Evolutionary conservation across 163 green algal genomes (phyloP), one percentile per base, ranked within the genome.

Genomic region (Chlamydomonas reinhardtii): DNA sequence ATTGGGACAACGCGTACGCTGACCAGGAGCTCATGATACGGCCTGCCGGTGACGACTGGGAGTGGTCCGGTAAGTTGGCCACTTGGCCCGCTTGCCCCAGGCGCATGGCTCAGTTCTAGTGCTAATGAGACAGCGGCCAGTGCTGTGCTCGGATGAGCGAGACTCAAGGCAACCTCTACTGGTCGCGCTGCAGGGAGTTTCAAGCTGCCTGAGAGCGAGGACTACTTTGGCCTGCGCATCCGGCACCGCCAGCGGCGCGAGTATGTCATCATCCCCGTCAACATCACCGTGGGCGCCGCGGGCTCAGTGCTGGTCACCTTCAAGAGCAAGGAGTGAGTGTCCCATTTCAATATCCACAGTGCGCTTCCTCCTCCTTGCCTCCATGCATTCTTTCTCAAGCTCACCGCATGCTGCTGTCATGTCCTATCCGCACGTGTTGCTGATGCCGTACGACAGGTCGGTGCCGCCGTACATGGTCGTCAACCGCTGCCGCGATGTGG

Each of bases 211-310:
- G 95, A 96, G 61, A 89, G 87, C 70, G 95, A 97, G 86, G 87
- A 94, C 79, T 98, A 98, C 91, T 97, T 98, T 93, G 96, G 95
- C 2, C 92, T 98, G 83, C 92, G 96, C 59, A 92, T 98, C n/a
- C 91, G 80, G 25, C 68, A 85, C 68, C 80, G 69, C 27, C 29
- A 65, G 86, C 34, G 34, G 17, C 64, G 73, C 12, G 69, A 86
- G 16, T 94, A 93, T 89, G 92, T 97, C 61, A 98, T 98, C 89
- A 96, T 98, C 72, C 96, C 96, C 14, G 94, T 98, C 89, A 98
- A 96, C 89, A 95, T 95, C 73, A 98, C 94, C 3, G 96, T 98
- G 19, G 95, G 96, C 24, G 82, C 92, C 22, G 94, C 92, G 52
- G 94, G 95, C 59, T 89, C 84, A 0, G 93, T 98, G 73, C 93